Percentiles rank a stretch among this genome's conserved stretches.
Evolutionary conservation across 345 rosid genomes (phyloP).

Genomic region (Cardamine occulta): DNA sequence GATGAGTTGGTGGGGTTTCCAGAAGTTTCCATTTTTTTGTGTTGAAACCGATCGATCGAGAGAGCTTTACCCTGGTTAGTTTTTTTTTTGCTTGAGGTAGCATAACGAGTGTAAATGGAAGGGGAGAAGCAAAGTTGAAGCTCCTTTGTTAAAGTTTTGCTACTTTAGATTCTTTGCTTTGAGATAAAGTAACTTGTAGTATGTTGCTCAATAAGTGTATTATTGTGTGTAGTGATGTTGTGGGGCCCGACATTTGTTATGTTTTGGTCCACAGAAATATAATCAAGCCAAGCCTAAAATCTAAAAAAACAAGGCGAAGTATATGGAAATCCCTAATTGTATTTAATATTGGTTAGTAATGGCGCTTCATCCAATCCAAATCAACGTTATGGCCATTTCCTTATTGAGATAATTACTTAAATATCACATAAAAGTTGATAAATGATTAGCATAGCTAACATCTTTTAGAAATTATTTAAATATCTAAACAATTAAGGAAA

Average conservation of each 20-base stretch:
- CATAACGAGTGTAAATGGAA: conserved; percentile 7
- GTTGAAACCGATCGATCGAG: background rate
- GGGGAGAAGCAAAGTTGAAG: conserved; percentile 28
- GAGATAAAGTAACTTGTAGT: conserved; percentile 35
- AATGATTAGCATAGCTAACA: too few species aligned
- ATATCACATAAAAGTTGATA: too few species aligned
- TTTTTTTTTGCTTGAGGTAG: conserved; percentile 17
- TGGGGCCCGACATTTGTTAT: conserved; percentile 2
- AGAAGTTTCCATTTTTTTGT: conserved; percentile 35
- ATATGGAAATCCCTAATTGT: background rate
- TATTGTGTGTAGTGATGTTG: conserved; percentile 16
- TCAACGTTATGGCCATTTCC: background rate
- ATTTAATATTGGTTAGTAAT: background rate
- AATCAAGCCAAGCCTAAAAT: background rate
- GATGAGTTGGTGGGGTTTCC: conserved; percentile 25
- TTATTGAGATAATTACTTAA: too few species aligned
- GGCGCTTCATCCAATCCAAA: too few species aligned
- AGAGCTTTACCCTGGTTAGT: too few species aligned
- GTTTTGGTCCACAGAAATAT: background rate
- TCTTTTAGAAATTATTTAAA: too few species aligned
- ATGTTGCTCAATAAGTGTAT: conserved; percentile 23
- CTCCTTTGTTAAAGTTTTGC: conserved; percentile 33
- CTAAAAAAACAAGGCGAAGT: background rate
- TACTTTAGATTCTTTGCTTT: conserved; percentile 42
- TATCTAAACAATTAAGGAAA: too few species aligned